Evolutionary conservation across 768 basidiomycete genomes (phyloP), one percentile per base, ranked within the genome.

Genomic region (Hericium coralloides): DNA sequence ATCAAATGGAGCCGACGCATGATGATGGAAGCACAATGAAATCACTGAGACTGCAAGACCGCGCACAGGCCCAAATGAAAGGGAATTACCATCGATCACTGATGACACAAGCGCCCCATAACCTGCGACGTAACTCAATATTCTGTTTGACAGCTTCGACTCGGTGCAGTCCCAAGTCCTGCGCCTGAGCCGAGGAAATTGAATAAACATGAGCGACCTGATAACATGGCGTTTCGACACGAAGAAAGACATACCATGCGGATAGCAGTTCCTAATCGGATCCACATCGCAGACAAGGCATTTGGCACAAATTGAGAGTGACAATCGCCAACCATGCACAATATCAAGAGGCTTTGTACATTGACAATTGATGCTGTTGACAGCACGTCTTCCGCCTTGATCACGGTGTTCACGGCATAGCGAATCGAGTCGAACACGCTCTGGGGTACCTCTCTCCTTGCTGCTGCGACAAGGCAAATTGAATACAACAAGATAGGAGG

Each of bases 41-140:
- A 20, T 17, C 22, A 8, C 10, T 6, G 10, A 31, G 26, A 50
- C 49, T 8, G 26, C n/a, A 50, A 12, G 49, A 23, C 49, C 15
- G 10, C 15, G 43, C 53, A 25, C 38, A 39, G 47, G 23, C 26
- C 52, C 59, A 62, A 55, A 31, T 12, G 47, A 55, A 52, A 45
- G 57, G 20, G 22, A 60, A 68, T 79, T 73, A 92, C 90, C 94
- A 97, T 73, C 95, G 78, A 71, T 99, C 95, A 63, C 87, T 85
- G 63, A 98, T 92, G 55, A 98, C 84, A 73, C 95, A 98, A 39
- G 85, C 85, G 22, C 86, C 92, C 97, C 97, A 99, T 38, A 99
- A 75, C 53, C 97, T 80, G 58, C 97, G 80, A 54, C 94, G 77
- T 45, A 94, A 77, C 69, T 95, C 95, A 50, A 98, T 82, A 60